These are phyloP conservation scores for Daldinia vernicosa DNA, from an alignment of 495 filamentous ascomycete species.

Conservation along the genomic window DNA sequence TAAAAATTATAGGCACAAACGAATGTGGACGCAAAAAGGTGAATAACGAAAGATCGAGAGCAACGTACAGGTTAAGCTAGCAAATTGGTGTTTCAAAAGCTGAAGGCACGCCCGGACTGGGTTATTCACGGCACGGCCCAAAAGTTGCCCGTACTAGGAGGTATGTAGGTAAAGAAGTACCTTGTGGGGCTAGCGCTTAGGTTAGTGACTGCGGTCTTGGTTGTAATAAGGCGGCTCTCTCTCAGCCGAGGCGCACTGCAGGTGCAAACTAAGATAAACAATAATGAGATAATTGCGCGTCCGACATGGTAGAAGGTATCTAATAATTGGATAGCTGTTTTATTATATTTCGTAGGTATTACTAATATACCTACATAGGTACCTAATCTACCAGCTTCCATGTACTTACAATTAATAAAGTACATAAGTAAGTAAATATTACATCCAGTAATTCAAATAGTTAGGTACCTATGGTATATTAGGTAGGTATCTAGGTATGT, in stretches of 20 bases:
- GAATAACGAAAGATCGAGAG: slow-evolving; percentile 21
- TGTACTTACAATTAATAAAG: too few species aligned
- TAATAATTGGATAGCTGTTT: neutral
- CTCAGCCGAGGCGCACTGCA: slow-evolving; percentile 36
- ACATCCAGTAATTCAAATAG: neutral
- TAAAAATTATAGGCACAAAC: slow-evolving; percentile 25
- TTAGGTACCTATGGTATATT: neutral
- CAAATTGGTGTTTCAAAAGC: slow-evolving; percentile 36
- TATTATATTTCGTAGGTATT: neutral
- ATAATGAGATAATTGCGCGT: neutral
- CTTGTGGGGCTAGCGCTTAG: slow-evolving; percentile 3
- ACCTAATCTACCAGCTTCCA: too few species aligned
- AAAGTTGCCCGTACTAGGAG: slow-evolving; percentile 7
- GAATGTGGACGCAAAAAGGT: slow-evolving; percentile 27
- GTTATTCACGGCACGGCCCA: slow-evolving; percentile 20
- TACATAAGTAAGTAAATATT: too few species aligned
- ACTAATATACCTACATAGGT: too few species aligned
- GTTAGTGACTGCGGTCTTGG: slow-evolving; percentile 3
- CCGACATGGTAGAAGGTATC: neutral
- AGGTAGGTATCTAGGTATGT: neutral
- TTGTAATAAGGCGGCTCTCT: slow-evolving; percentile 32
- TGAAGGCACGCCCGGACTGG: slow-evolving; percentile 17
- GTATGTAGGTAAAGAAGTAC: neutral
- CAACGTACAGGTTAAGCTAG: slow-evolving; percentile 30
- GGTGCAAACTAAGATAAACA: neutral